Evolutionary conservation across 2,329 filamentous ascomycete species (phyloP), one percentile per base, ranked within the genome.

Genomic region (Phaeosphaeriaceae sp.): DNA sequence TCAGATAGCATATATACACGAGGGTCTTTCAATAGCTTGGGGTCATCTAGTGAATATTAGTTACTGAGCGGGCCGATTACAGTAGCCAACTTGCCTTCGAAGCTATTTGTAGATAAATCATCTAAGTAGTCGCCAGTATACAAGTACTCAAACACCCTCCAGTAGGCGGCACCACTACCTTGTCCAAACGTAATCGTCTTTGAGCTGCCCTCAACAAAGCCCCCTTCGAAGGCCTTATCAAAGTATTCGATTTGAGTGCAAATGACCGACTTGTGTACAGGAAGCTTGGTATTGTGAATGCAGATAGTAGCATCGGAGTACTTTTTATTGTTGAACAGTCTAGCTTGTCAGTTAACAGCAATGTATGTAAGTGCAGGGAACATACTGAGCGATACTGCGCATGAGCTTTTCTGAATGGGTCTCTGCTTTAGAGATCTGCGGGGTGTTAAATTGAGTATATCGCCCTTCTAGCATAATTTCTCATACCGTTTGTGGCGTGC

Each of bases 191-290:
- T 43, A 32, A 58, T 17, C 5, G 42, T 36, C 9, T 36, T 32
- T 46, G 34, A 45, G 18, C 28, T 50, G 17, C 51, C 54, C 43
- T 58, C 42, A 42, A 38, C 43, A 35, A 58, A 58, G 13, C 2
- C 20, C 12, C 47, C 42, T 33, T 48, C 29, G 29, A 52, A 52
- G 6, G 48, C 51, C 20, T 58, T 58, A 21, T 47, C 41, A 26
- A 58, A 50, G 29, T 58, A 58, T 43, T 30, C 29, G 46, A 51
- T 52, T 52, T 58, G 52, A 28, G 28, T 50, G 52, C 52, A 58
- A 34, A 58, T 33, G 29, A 57, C 35, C 8, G 41, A 40, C 39
- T 42, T 50, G 34, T 54, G 48, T 4, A 46, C 36, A 41, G 37
- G 48, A 21, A 58, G 46, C 20, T 13, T 33, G 48, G 42, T 29